phyloP scores from a whole-genome alignment of 305 asterid genomes.

The Solanum hybrid region DNA sequence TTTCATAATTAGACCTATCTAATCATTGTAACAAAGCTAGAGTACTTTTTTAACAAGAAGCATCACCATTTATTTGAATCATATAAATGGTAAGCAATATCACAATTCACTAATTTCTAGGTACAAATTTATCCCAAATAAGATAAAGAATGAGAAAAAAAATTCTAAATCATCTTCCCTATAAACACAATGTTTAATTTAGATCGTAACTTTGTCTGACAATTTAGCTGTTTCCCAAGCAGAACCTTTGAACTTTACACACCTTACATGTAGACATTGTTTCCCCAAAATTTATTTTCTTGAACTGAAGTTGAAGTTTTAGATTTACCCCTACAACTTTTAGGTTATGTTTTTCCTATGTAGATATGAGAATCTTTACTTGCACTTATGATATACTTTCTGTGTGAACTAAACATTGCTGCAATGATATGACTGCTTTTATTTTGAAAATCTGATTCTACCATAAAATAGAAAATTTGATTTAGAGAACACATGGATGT shows the following conservation, averaged over 20 bases:
- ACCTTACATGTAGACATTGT: neutral
- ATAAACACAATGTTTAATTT: neutral
- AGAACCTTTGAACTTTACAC: neutral
- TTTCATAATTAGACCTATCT: neutral
- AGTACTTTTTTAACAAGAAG: neutral
- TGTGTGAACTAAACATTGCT: no score
- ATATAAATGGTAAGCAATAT: neutral
- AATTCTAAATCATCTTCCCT: neutral
- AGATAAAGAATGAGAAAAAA: neutral
- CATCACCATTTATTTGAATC: neutral
- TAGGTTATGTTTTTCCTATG: no score
- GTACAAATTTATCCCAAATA: neutral
- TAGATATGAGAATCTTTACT: no score
- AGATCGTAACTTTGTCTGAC: neutral
- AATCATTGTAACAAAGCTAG: neutral
- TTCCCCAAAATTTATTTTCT: no score
- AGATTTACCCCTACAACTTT: no score
- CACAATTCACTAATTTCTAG: neutral
- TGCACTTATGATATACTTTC: no score
- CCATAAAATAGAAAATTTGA: neutral
- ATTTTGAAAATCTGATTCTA: neutral
- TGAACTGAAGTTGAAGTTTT: no score
- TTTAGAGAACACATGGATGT: no score
- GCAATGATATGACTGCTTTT: neutral
- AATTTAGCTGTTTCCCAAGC: neutral